A percentile compares a stretch with the other conserved stretches of the same genome.
These are phyloP conservation scores for Thoreauomyces humboldtii DNA, from an alignment of 192 early-diverging fungal species.

Conservation along the genomic window DNA sequence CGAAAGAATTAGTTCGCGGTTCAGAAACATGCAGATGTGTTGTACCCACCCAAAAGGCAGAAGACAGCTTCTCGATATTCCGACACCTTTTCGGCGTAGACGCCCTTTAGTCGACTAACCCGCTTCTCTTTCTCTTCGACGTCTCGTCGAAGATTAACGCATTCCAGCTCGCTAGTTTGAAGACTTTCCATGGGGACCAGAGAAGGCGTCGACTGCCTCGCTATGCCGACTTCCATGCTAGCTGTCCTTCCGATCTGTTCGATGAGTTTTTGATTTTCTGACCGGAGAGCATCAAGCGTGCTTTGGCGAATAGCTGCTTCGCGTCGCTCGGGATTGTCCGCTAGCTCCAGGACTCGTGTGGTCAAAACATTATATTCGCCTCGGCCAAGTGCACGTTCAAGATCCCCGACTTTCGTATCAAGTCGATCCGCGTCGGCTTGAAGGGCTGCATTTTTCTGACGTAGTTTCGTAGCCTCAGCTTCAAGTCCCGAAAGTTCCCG, in stretches of 20 bases:
- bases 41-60: constrained; percentile 62
- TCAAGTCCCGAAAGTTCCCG: neutral
- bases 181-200: constrained; percentile 54
- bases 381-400: constrained; percentile 64
- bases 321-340: constrained; percentile 69
- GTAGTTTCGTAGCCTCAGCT: neutral
- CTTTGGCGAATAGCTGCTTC: constrained; percentile 69
- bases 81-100: constrained; percentile 62
- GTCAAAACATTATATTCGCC: constrained; percentile 59
- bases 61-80: constrained; percentile 76
- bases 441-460: neutral
- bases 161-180: constrained; percentile 58
- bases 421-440: constrained; percentile 40
- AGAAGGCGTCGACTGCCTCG: constrained; percentile 1
- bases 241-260: too few relatives aligned
- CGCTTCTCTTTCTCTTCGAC: constrained; percentile 67
- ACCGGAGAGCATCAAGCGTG: constrained; percentile 60
- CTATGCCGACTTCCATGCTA: too few relatives aligned
- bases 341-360: constrained; percentile 67
- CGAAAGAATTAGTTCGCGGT: neutral
- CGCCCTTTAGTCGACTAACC: constrained; percentile 64
- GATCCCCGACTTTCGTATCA: constrained; percentile 52
- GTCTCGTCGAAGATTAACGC: constrained; percentile 46
- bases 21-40: too few relatives aligned
- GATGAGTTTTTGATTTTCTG: constrained; percentile 67